Percentiles rank a stretch among this genome's conserved stretches.
These are phyloP conservation scores for Ophiostoma quercus DNA, from an alignment of 2,329 filamentous ascomycete genomes.

Conservation along the genomic window DNA sequence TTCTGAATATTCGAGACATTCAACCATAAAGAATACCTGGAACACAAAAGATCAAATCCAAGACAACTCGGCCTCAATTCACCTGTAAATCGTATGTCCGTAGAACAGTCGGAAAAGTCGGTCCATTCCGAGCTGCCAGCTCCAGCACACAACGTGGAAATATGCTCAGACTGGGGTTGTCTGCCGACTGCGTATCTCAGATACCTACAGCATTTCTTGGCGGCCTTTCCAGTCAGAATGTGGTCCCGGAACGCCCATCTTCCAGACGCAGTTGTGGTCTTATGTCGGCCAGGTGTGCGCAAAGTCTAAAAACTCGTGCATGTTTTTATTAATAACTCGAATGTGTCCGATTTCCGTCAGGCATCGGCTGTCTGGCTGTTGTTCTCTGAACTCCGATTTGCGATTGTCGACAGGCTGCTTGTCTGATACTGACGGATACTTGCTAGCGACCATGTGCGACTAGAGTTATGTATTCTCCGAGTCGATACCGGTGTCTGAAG, in stretches of 20 bases:
- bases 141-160: background rate
- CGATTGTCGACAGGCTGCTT: background rate
- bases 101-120: background rate
- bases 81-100: background rate
- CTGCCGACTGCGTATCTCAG: background rate
- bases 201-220: background rate
- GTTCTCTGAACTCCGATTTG: background rate
- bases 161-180: background rate
- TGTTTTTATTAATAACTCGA: background rate
- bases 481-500: background rate
- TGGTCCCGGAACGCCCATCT: slow-evolving; percentile 6
- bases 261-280: slow-evolving; percentile 11
- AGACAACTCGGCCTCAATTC: background rate
- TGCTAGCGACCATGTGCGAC: background rate
- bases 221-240: background rate
- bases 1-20: background rate
- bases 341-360: background rate
- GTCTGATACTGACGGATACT: background rate
- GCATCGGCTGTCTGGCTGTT: slow-evolving; percentile 5
- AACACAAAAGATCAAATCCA: background rate
- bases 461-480: background rate
- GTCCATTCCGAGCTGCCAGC: background rate
- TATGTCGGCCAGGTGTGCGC: background rate
- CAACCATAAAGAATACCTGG: background rate
- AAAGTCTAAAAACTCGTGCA: background rate